phyloP scores from a whole-genome alignment of 768 basidiomycete species.

The Tulasnella sp. region DNA sequence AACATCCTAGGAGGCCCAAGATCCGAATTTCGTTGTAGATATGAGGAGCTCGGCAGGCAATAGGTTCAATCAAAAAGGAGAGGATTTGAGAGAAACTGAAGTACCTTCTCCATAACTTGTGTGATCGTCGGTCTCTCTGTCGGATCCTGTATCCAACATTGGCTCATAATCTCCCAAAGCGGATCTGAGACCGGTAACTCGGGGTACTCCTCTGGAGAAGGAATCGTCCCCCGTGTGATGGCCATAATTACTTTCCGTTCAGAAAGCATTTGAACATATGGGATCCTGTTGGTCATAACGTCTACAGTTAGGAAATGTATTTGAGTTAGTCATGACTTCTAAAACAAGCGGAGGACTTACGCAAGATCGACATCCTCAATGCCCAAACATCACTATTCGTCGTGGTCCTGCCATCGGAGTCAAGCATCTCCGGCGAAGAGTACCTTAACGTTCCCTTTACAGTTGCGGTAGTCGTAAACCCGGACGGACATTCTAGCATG shows the following conservation, averaged over 20 bases:
- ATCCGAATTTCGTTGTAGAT: no score
- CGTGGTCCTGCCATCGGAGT: not conserved
- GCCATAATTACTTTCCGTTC: not conserved
- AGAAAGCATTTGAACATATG: not conserved
- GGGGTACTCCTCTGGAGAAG: not conserved
- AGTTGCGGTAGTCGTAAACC: not conserved
- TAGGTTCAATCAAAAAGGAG: no score
- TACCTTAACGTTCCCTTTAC: not conserved
- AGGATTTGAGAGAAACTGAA: no score
- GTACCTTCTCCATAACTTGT: not conserved
- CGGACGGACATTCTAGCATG: not conserved
- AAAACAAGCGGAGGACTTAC: not conserved
- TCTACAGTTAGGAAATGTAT: not conserved
- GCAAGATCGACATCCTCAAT: not conserved
- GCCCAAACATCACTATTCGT: conserved; percentile 7
- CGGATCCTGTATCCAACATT: conserved; percentile 19
- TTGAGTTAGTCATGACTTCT: not conserved
- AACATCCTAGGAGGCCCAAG: no score
- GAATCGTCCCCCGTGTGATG: not conserved
- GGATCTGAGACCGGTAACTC: not conserved
- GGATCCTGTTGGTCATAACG: conserved; percentile 12
- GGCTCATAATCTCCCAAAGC: conserved; percentile 12
- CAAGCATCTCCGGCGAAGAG: conserved; percentile 17
- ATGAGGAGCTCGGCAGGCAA: no score
- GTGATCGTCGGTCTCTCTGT: conserved; percentile 10